Evolutionary conservation across 352 stramenopile species (phyloP), one percentile per base, ranked within the genome.

Genomic region (Globisporangium apiculatum): DNA sequence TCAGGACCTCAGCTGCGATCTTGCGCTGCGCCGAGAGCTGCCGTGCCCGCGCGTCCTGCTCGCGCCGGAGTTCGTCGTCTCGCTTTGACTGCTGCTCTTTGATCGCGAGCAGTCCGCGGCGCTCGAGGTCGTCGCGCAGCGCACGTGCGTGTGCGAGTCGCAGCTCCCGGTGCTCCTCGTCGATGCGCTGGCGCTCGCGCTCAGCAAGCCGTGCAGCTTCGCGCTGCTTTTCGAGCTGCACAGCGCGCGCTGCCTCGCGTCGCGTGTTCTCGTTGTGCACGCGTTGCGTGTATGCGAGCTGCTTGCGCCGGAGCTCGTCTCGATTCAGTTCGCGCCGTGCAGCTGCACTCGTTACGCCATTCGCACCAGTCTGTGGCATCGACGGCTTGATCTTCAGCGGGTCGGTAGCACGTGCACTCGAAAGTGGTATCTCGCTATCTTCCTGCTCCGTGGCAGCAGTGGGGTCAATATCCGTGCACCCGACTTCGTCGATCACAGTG

Each of bases 71-170:
- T 37, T 78, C 73, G 8, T 81, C 65, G 17, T 77, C 65, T 48
- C 85, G 85, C 53, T 79, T 78, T 11, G 57, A 53, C 54, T 84
- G 73, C 2, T 75, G 58, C 31, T 80, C 69, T 15, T 54, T 68
- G 51, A 81, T 77, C 4, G 73, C 74, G 1, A 71, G 42, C 10
- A 79, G 40, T 0, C 69, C 72, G 1, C 72, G 69, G 0, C 72
- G 69, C 12, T 78, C 69, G 12, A 81, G 38, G 43, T 79, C 73
- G 9, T 79, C 71, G 4, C 68, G 65, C 24, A 76, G 54, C 0
- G 60, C 61, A 18, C 68, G 57, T n/a, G 67, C 57, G 15, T 72
- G 58, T 31, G 57, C 53, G 7, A 74, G 48, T 9, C 70, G 68
- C 48, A 68, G 48, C 0, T 48, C 50, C 7, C 71, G 70, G 10